phyloP scores from a whole-genome alignment of 805 yeast genomes.

The Candida peoriensis region DNA sequence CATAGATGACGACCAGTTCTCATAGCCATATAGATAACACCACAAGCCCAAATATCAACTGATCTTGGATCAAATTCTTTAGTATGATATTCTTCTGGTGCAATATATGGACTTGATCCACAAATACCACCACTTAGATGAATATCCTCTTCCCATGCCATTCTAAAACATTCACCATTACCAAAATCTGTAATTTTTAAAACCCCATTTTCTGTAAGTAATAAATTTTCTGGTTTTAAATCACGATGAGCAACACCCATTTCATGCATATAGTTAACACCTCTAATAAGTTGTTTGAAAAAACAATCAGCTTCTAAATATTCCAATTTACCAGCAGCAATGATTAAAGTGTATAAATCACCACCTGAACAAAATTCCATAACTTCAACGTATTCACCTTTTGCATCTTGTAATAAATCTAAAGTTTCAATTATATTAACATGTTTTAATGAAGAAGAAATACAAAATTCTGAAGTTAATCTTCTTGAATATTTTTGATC shows the following conservation, averaged over 20 bases:
- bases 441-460: constrained; percentile 71
- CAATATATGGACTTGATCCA: constrained; percentile 87
- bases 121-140: constrained; percentile 72
- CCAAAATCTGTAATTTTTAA: constrained; percentile 89
- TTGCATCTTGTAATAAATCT: constrained; percentile 72
- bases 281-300: constrained; percentile 78
- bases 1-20: constrained; percentile 92
- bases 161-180: constrained; percentile 72
- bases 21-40: constrained; percentile 90
- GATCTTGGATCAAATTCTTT: constrained; percentile 74
- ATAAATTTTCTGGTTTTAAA: constrained; percentile 80
- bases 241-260: constrained; percentile 91
- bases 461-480: constrained; percentile 81
- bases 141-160: constrained; percentile 77
- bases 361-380: constrained; percentile 96
- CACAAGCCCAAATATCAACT: constrained; percentile 90
- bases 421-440: constrained; percentile 72
- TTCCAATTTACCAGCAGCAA: constrained; percentile 73
- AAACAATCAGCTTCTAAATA: constrained; percentile 86
- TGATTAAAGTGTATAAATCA: constrained; percentile 67
- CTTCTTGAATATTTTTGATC: constrained; percentile 66
- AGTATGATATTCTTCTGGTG: constrained; percentile 74
- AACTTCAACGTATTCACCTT: constrained; percentile 75
- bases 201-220: constrained; percentile 66
- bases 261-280: constrained; percentile 83